Conservation (phyloP, 768 basidiomycete species). For the Lactarius sanguifluus region DNA sequence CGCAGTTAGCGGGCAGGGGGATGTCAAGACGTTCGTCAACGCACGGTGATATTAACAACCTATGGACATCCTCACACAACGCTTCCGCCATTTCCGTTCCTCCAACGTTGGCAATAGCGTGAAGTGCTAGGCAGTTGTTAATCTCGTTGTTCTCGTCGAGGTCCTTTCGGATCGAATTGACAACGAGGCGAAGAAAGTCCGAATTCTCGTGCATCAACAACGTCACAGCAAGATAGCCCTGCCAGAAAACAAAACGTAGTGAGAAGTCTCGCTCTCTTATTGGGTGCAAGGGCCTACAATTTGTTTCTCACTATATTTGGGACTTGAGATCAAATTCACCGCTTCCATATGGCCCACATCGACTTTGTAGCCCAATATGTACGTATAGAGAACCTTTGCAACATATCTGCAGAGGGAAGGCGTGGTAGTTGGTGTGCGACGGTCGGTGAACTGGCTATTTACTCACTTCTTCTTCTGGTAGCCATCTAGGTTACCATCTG, state of each 20-base stretch:
- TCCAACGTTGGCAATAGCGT: conserved; percentile 98
- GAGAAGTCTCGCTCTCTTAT: conserved; percentile 15
- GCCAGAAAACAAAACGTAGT: conserved; percentile 18
- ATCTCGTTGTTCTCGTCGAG: conserved; percentile 92
- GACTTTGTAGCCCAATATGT: conserved; percentile 98
- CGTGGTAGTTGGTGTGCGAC: too few relatives aligned
- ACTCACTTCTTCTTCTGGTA: conserved; percentile 91
- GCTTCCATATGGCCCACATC: conserved; percentile 99
- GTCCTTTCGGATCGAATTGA: conserved; percentile 98
- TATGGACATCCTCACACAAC: conserved; percentile 89
- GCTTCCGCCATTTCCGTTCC: conserved; percentile 99
- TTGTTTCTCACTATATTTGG: conserved; percentile 98
- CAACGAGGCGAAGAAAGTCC: conserved; percentile 92
- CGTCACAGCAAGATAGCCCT: conserved; percentile 98
- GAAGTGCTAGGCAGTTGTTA: conserved; percentile 93
- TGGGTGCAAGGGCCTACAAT: conserved; percentile 61
- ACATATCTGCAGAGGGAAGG: conserved; percentile 63
- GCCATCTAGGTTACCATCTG: conserved; percentile 83
- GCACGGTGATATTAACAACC: conserved; percentile 92
- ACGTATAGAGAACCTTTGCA: conserved; percentile 98
- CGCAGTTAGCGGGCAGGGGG: conserved; percentile 26
- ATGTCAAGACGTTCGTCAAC: conserved; percentile 30
- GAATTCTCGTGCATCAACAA: conserved; percentile 99
- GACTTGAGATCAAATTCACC: conserved; percentile 93
- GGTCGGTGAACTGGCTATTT: conserved; percentile 19